Evolutionary conservation across 2,329 filamentous ascomycete genomes (phyloP), one percentile per base, ranked within the genome.

Genomic region (Cercospora canescens): DNA sequence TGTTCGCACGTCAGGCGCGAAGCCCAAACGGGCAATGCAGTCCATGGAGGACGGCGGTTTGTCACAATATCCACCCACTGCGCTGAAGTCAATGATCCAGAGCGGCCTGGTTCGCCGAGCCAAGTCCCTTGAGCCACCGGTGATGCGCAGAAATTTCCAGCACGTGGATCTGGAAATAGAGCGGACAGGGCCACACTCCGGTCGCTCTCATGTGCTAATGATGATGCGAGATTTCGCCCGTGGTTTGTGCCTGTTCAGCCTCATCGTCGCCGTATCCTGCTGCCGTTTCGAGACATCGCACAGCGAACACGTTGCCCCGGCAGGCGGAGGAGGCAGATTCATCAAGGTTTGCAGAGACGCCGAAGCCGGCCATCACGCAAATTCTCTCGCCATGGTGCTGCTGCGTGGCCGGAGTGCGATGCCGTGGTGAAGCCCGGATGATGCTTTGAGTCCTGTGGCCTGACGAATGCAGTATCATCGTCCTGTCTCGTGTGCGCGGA

Each of bases 1-100:
- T 37, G 55, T 64, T 59, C 50, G 54, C 63, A 62, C 63, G 57
- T 56, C 52, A 57, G 54, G 61, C 54, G 64, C 63, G 63, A 64
- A 34, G 55, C 67, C 63, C 37, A 58, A 64, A 62, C 1, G 35
- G 67, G 50, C 60, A 64, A 66, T 57, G 56, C 32, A 62, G 45
- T 69, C 67, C 67, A 66, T 60, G 58, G 50, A 32, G 18, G 60
- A 9, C 18, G 16, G 30, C 18, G 16, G 45, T 62, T 50, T 62
- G 60, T 62, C 60, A 62, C 37, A 16, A 55, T 32, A 24, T 52
- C 59, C 45, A 61, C 59, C 12, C 30, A 28, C 52, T 18, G n/a
- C 16, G 52, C 52, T 55, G 28, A 55, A 34, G 52, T 55, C 52
- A 21, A 39, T 48, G 28, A 28, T 60, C 56, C 34, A 48, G 57